Evolutionary conservation across 2,329 filamentous ascomycete species (phyloP).

Genomic region (Colletotrichum siamense): DNA sequence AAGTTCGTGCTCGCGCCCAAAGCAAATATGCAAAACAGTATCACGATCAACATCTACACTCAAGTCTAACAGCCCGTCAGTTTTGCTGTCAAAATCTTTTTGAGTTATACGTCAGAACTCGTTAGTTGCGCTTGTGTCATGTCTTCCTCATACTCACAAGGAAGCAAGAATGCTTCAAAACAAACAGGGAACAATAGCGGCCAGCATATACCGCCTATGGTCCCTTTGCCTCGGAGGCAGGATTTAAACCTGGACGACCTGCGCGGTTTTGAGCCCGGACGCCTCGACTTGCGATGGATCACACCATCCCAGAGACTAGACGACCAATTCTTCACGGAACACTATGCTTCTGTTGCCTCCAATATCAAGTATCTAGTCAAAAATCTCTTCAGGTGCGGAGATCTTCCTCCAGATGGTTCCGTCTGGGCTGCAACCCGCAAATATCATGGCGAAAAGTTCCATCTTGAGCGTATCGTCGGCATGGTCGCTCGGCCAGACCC

Average conservation of each 20-base stretch:
- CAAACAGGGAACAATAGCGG: not conserved
- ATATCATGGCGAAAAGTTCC: not conserved
- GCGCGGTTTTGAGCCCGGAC: not conserved
- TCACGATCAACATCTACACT: not conserved
- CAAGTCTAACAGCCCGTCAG: not conserved
- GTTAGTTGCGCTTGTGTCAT: not conserved
- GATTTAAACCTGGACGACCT: not conserved
- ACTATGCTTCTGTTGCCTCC: conserved; percentile 21
- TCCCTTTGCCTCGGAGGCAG: not conserved
- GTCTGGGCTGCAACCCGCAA: not conserved
- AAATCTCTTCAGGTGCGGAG: conserved; percentile 17
- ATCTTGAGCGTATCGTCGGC: conserved; percentile 11
- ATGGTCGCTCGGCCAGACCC: conserved; percentile 33
- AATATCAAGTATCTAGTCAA: conserved; percentile 28
- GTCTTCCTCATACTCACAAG: not conserved
- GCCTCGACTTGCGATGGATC: conserved; percentile 4
- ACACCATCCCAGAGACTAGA: not conserved
- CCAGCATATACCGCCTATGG: not conserved
- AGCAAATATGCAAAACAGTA: not conserved
- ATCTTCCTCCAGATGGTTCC: not conserved
- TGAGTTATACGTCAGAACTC: not conserved
- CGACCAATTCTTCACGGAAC: conserved; percentile 4
- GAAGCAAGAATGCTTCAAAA: not conserved
- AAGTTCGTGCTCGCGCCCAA: not conserved
- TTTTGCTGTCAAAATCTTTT: not conserved